Percentiles rank a stretch among this genome's conserved stretches.
phyloP scores from a whole-genome alignment of 176 grass and related monocot genomes.

The Bonia amplexicaulis region DNA sequence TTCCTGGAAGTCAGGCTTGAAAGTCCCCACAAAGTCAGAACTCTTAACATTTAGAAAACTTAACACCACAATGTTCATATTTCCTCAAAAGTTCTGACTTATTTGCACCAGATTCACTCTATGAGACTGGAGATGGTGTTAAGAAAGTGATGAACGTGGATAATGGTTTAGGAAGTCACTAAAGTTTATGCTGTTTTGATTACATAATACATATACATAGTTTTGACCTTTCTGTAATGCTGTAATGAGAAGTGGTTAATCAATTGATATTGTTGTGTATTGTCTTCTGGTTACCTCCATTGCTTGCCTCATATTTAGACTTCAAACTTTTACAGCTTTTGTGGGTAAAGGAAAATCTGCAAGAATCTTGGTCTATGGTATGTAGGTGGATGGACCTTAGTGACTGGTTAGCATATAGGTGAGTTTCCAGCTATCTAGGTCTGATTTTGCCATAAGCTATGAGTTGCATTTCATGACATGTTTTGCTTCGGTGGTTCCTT shows the following conservation, averaged over 20 bases:
- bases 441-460: not conserved
- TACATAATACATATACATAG: not conserved
- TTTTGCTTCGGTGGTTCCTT: no score
- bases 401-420: conserved; percentile 98
- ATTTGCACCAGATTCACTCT: not conserved
- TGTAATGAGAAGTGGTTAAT: not conserved
- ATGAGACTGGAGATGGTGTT: not conserved
- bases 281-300: conserved; percentile 8
- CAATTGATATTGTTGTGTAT: not conserved
- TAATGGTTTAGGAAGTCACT: not conserved
- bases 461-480: not conserved
- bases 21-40: not conserved
- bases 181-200: not conserved
- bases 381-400: conserved; percentile 97
- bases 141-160: not conserved
- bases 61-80: not conserved
- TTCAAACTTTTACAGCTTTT: conserved; percentile 57
- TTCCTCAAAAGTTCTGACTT: not conserved
- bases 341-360: conserved; percentile 97
- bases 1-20: not conserved
- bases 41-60: not conserved
- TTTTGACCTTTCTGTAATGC: not conserved
- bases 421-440: conserved; percentile 7
- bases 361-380: conserved; percentile 89
- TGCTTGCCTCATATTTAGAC: not conserved